These are phyloP conservation scores for Nitzschia inconspicua DNA, from an alignment of 108 stramenopile genomes.

Conservation along the genomic window DNA sequence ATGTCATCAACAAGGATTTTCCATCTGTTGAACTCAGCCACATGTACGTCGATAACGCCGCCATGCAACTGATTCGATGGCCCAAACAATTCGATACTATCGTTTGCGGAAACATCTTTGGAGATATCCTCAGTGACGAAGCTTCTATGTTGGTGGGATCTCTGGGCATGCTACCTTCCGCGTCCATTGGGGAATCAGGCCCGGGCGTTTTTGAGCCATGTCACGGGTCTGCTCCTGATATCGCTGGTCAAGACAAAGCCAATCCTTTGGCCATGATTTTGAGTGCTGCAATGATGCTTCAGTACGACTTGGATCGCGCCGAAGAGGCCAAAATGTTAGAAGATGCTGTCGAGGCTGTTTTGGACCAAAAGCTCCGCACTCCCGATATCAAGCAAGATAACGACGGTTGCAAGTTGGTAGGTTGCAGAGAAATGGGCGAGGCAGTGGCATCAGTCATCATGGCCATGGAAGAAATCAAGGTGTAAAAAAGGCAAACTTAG, in stretches of 20 bases:
- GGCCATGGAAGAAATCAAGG: conserved; percentile 46
- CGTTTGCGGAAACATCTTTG: conserved; percentile 98
- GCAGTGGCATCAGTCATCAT: conserved; percentile 68
- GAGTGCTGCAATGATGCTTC: conserved; percentile 97
- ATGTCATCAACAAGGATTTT: conserved; percentile 86
- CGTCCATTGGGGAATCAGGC: conserved; percentile 92
- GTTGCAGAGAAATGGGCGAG: conserved; percentile 88
- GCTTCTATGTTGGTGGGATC: conserved; percentile 97
- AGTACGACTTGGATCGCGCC: conserved; percentile 91
- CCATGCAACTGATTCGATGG: conserved; percentile 98
- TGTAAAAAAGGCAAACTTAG: too few species aligned
- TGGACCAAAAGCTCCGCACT: conserved; percentile 88
- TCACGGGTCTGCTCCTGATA: conserved; percentile 98
- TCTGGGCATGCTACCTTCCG: conserved; percentile 97
- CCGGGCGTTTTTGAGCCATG: conserved; percentile 99
- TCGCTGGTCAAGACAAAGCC: conserved; percentile 95
- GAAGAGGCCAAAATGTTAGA: conserved; percentile 87
- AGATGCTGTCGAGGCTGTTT: conserved; percentile 84
- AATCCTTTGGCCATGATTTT: conserved; percentile 98
- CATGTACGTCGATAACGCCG: conserved; percentile 99
- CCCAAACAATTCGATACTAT: conserved; percentile 99
- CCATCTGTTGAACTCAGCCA: conserved; percentile 90
- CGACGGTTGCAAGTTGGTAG: conserved; percentile 83
- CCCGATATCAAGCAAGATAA: conserved; percentile 92
- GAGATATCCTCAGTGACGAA: conserved; percentile 98